Percentiles rank a stretch among this genome's conserved stretches.
Evolutionary conservation across 352 stramenopile genomes (phyloP).

Genomic region (Pythium biforme): DNA sequence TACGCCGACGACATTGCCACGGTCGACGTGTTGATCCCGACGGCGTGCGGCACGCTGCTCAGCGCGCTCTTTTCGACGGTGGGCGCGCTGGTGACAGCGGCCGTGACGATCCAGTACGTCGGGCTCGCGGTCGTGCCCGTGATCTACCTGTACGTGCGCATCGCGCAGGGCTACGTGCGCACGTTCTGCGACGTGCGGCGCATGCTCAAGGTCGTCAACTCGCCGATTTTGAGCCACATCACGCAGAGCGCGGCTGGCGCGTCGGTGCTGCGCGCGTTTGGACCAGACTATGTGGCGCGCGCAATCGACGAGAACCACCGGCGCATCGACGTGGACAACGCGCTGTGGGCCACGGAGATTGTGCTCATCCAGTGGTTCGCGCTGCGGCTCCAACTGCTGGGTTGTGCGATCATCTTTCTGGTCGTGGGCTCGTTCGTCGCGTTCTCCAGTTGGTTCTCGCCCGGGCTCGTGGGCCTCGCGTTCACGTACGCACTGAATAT

Average conservation of each 20-base stretch:
- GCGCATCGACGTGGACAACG: slow-evolving; percentile 26
- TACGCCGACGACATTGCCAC: slow-evolving; percentile 30
- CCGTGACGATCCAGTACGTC: slow-evolving; percentile 36
- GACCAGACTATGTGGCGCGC: slow-evolving; percentile 12
- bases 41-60: slow-evolving; percentile 7
- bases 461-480: slow-evolving; percentile 56
- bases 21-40: slow-evolving; percentile 10
- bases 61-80: slow-evolving; percentile 60
- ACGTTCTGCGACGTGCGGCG: slow-evolving; percentile 28
- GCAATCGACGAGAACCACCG: slow-evolving; percentile 19
- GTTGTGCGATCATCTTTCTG: slow-evolving; percentile 3
- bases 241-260: slow-evolving; percentile 25
- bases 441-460: slow-evolving; percentile 18
- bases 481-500: slow-evolving; percentile 81
- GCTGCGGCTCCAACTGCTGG: slow-evolving; percentile 28
- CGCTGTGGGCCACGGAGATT: slow-evolving; percentile 18
- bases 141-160: slow-evolving; percentile 45
- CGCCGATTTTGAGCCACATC: slow-evolving; percentile 37
- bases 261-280: slow-evolving; percentile 33
- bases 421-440: slow-evolving; percentile 27
- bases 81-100: slow-evolving; percentile 58
- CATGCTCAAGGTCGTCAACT: slow-evolving; percentile 29
- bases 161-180: slow-evolving; percentile 25
- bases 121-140: slow-evolving; percentile 61
- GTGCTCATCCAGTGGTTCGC: slow-evolving; percentile 24